Percentiles rank a stretch among this genome's conserved stretches.
Conservation (phyloP, 139 green algal species). For the Closterium sp. region DNA sequence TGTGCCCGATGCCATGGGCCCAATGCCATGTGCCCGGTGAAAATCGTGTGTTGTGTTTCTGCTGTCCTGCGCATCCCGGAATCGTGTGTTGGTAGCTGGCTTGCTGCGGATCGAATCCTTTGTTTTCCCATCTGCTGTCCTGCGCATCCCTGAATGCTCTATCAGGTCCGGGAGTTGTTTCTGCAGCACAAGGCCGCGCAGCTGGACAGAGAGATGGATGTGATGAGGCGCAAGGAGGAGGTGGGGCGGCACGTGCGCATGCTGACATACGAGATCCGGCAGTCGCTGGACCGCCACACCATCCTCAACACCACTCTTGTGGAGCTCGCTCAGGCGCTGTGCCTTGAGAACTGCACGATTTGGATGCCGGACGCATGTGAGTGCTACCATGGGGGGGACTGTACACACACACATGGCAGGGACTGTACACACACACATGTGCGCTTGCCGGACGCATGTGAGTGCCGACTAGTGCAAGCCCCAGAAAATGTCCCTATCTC, state of each 20-base stretch:
- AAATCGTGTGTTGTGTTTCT: too few relatives aligned
- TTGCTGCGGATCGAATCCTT: too few relatives aligned
- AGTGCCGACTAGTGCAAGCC: slow-evolving; percentile 18
- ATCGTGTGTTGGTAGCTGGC: too few relatives aligned
- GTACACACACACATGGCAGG: too few relatives aligned
- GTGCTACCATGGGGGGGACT: too few relatives aligned
- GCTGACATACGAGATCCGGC: slow-evolving; percentile 45
- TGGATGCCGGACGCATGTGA: slow-evolving; percentile 30
- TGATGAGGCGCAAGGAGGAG: slow-evolving; percentile 25
- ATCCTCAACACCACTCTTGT: slow-evolving; percentile 44
- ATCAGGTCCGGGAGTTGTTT: slow-evolving; percentile 42
- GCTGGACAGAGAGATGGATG: slow-evolving; percentile 33
- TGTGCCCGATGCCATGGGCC: too few relatives aligned
- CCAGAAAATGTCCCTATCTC: not conserved
- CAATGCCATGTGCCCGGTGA: too few relatives aligned
- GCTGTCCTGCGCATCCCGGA: too few relatives aligned
- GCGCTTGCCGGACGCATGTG: not conserved
- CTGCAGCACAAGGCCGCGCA: slow-evolving; percentile 37
- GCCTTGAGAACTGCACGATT: slow-evolving; percentile 40
- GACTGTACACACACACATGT: not conserved
- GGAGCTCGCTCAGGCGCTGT: slow-evolving; percentile 18
- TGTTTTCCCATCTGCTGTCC: too few relatives aligned
- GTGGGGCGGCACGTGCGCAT: slow-evolving; percentile 43
- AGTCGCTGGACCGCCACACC: slow-evolving; percentile 40
- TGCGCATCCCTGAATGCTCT: too few relatives aligned